Evolutionary conservation across 164 flowering plant species (phyloP).

Genomic region (Annona squamosa): DNA sequence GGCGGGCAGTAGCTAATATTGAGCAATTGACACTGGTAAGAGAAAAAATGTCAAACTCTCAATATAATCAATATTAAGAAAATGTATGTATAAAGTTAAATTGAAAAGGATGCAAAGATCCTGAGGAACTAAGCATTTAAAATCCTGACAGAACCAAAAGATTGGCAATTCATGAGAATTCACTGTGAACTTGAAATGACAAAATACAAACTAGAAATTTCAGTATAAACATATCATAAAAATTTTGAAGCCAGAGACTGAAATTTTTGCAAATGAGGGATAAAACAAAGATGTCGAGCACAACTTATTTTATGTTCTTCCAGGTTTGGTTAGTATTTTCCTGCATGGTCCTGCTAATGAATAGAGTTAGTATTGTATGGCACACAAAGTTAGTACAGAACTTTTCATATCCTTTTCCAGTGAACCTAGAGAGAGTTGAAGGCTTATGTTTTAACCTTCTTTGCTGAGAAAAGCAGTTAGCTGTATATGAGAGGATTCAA

Average conservation of each 20-base stretch:
- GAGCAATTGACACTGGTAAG: conserved; percentile 59
- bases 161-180: background rate
- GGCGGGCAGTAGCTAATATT: conserved; percentile 87
- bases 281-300: background rate
- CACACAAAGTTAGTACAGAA: background rate
- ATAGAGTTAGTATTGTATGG: background rate
- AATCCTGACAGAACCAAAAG: background rate
- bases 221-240: no score
- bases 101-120: background rate
- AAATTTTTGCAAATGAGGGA: background rate
- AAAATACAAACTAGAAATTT: no score
- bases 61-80: background rate
- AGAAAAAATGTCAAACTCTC: background rate
- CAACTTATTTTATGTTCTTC: background rate
- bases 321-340: background rate
- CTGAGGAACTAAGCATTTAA: background rate
- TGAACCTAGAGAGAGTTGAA: background rate
- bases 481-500: no score
- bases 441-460: no score
- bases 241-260: background rate
- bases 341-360: background rate
- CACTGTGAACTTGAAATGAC: background rate
- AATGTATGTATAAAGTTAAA: background rate
- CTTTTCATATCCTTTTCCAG: background rate
- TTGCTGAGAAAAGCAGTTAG: no score